phyloP scores from a whole-genome alignment of 495 filamentous ascomycete genomes.

The Penicillium steckii region DNA sequence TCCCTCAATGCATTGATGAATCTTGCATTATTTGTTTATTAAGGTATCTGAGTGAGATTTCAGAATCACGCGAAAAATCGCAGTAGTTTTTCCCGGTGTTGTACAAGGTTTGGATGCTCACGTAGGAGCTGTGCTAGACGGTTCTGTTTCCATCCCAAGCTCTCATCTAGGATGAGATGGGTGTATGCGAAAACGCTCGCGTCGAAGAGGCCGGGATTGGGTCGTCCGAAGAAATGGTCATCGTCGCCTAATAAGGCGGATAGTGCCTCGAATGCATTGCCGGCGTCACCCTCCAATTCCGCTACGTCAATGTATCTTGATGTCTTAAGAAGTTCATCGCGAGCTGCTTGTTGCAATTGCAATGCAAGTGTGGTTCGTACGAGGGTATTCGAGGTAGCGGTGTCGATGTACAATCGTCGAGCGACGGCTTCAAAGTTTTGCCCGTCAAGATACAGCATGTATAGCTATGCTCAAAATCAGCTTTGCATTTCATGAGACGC shows the following conservation, averaged over 20 bases:
- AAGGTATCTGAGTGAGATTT: not conserved
- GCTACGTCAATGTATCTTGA: constrained; percentile 59
- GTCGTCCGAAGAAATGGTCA: constrained; percentile 64
- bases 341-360: constrained; percentile 69
- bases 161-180: constrained; percentile 68
- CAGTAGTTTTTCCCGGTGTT: constrained; percentile 52
- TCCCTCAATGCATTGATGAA: constrained; percentile 30
- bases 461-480: constrained; percentile 52
- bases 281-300: constrained; percentile 64
- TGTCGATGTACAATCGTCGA: constrained; percentile 64
- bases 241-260: constrained; percentile 64
- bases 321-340: constrained; percentile 66
- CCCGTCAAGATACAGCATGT: constrained; percentile 72
- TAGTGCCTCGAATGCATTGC: constrained; percentile 72
- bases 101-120: constrained; percentile 50
- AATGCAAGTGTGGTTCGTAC: constrained; percentile 62
- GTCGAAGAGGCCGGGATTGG: constrained; percentile 73
- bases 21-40: constrained; percentile 1
- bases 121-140: constrained; percentile 38
- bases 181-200: constrained; percentile 89
- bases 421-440: constrained; percentile 64
- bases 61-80: constrained; percentile 31
- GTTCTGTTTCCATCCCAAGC: constrained; percentile 57
- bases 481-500: not conserved
- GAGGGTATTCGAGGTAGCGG: constrained; percentile 57